These are phyloP conservation scores for Trypanosoma avium DNA, from an alignment of 208 protist genomes.

Conservation along the genomic window DNA sequence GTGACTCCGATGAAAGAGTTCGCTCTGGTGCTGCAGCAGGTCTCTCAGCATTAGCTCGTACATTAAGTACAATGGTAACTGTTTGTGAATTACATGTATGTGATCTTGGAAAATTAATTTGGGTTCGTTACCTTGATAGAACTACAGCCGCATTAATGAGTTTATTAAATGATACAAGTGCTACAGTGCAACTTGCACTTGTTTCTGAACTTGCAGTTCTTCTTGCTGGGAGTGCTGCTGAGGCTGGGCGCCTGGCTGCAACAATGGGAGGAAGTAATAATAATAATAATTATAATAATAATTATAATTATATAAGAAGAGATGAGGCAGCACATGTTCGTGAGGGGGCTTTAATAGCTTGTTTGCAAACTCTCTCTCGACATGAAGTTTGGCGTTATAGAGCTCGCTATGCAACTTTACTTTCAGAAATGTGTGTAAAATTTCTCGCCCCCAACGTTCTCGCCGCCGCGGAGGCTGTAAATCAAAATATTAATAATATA, in stretches of 20 bases:
- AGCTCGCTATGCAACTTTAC: conserved; percentile 54
- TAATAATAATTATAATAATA: too few relatives aligned
- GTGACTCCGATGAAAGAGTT: conserved; percentile 49
- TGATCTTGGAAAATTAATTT: conserved; percentile 15
- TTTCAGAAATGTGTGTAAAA: conserved; percentile 56
- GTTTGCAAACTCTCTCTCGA: conserved; percentile 44
- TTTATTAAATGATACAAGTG: conserved; percentile 53
- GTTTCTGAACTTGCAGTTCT: conserved; percentile 63
- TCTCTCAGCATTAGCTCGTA: conserved; percentile 48
- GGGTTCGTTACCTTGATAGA: conserved; percentile 37
- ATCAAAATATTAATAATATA: not conserved
- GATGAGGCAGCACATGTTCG: conserved; percentile 35
- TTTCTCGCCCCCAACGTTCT: conserved; percentile 40
- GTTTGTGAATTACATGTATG: conserved; percentile 15
- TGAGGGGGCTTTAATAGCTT: conserved; percentile 44
- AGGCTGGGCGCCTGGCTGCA: conserved; percentile 1
- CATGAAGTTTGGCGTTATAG: conserved; percentile 82
- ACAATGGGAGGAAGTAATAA: conserved; percentile 1
- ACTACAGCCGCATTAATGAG: conserved; percentile 54
- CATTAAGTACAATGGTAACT: conserved; percentile 46
- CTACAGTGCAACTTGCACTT: conserved; percentile 63
- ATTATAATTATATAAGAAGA: too few relatives aligned
- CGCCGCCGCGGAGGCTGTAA: conserved; percentile 8
- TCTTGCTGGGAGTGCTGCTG: conserved; percentile 24
- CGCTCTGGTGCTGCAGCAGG: conserved; percentile 50